Evolutionary conservation across 108 stramenopile species (phyloP), one percentile per base, ranked within the genome.

Genomic region (Mediolabrus comicus): DNA sequence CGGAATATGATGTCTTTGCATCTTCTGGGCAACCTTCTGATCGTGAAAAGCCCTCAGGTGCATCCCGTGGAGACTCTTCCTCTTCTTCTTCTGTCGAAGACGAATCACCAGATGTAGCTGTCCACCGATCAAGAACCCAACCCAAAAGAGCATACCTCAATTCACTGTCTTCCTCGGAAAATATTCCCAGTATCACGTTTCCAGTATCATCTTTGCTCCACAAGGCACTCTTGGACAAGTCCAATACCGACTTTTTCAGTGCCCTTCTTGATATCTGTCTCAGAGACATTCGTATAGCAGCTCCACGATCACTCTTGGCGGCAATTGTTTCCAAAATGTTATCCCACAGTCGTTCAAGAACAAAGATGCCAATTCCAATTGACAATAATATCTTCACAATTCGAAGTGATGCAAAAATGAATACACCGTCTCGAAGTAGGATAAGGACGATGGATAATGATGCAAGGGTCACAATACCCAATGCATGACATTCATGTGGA

Each of bases 121-220:
- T 43, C 75, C 67, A 75, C n/a, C 46, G 61, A 34, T 75, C 67
- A 17, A 75, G 34, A 22, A 75, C n/a, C 75, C 75, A 75, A 16
- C 63, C 67, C 17, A 75, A 62, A 26, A 75, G 38, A 3, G 75
- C 75, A 22, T 56, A 68, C 3, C 75, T 67, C 12, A 75, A 56
- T 3, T 62, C 58, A 10, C 67, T 61, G 39, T 75, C 75, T n/a
- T 68, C 75, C 8, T 75, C 62, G 8, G 75, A 69, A 10, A 69
- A 36, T 10, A 68, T 65, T 6, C 67, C 67, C 4, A 51, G 28
- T 1, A 68, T 6, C 28, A 55, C 32, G 29, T 62, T 68, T 0
- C 34, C 46, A 11, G 41, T 51, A 43, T 59, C 57, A 17, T 53
- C 58, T 26, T 32, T 46, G 24, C 67, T 58, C 75, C 75, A 69